Base-by-base conservation (phyloP, 2,329 filamentous ascomycete species). In the Epichloe typhina region DNA sequence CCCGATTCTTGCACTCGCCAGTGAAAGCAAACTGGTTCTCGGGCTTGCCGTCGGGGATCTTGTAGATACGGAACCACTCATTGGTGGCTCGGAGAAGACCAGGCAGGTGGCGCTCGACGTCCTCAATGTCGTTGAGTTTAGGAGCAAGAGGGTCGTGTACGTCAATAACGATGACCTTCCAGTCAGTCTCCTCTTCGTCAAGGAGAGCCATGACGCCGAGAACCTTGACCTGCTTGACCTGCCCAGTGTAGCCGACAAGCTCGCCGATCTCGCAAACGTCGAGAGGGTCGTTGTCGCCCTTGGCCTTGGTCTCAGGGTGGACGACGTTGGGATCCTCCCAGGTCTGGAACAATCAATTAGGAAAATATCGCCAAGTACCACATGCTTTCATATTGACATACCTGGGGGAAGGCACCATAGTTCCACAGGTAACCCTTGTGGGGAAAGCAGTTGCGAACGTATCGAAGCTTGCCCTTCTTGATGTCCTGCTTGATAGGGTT, bases 11-110 rank as follows among this genome's bases (percentile, higher is more conserved):
- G 87, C 91, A 97, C 80, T 98, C 93, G 77, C 93, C 93, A 54
- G 90, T 96, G 79, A 98, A 98, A 65, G 93, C 93, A 68, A 98
- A 98, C 77, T 97, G 93, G 83, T 98, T 98, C 86, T 98, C 93
- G 64, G 91, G 90, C 89, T 98, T 98, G 79, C 93, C 93, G 69
- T 98, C 93, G 68, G 93, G 93, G 74, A 98, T 98, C 82, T 98
- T 98, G 86, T 98, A 98, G 82, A 98, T 98, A 72, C 93, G 89
- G 89, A 98, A 98, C 93, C 93, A 98, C 79, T 98, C 93, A 69
- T 98, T 98, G 68, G 91, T 97, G 67, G 93, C 93, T 61, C 93
- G 86, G 69, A 98, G 81, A 54, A 98, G 88, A 63, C 93, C 93
- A 54, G 93, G 93, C 53, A 98, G 84, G 77, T 97, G 93, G 67